Evolutionary conservation across 192 early-diverging fungal genomes (phyloP).

Genomic region (Backusella morwellensis): DNA sequence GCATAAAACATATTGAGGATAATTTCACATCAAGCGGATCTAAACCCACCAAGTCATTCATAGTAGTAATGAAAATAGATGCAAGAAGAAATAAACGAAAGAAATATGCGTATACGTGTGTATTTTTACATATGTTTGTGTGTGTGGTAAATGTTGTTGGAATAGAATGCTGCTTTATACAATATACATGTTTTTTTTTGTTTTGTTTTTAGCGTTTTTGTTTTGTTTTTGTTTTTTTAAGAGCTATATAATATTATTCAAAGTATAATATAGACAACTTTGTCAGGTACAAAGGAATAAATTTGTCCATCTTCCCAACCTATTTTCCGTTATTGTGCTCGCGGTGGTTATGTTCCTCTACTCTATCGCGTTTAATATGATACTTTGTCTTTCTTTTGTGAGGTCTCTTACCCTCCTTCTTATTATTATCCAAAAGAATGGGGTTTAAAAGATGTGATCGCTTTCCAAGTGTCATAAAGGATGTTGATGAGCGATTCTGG

Average conservation of each 20-base stretch:
- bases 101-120: not conserved
- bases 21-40: not conserved
- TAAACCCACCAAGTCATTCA: not conserved
- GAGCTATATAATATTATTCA: not conserved
- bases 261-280: not conserved
- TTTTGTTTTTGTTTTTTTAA: not conserved
- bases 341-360: not conserved
- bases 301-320: not conserved
- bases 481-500: not conserved
- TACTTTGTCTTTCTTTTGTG: not conserved
- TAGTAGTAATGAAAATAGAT: not conserved
- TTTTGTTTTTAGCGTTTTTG: not conserved
- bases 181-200: not conserved
- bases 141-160: not conserved
- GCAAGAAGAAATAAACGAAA: not conserved
- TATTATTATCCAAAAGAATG: not conserved
- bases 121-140: not conserved
- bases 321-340: not conserved
- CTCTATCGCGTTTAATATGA: not conserved
- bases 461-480: constrained; percentile 12
- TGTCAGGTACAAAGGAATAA: not conserved
- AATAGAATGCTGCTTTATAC: not conserved
- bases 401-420: not conserved
- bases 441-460: constrained; percentile 19
- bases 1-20: not conserved